Evolutionary conservation across 2,329 filamentous ascomycete species (phyloP), one percentile per base, ranked within the genome.

Genomic region (Phaeosphaeriaceae sp.): DNA sequence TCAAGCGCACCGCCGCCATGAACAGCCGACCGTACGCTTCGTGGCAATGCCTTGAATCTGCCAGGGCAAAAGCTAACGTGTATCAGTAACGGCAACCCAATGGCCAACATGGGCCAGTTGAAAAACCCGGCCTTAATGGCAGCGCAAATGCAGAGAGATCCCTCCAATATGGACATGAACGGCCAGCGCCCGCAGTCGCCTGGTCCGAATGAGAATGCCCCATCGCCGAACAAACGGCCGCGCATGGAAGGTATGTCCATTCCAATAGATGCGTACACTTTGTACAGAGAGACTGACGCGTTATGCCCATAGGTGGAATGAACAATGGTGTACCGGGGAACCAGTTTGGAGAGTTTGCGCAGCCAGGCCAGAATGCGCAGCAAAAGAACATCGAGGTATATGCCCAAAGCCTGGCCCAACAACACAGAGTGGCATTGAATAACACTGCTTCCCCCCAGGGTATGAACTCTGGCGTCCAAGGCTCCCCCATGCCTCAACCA

Each of bases 141-240:
- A 35, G 67, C 87, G 48, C 86, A 89, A 70, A 95, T 96, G 89
- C 89, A 93, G 71, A 83, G 91, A 52, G 91, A 96, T 65, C 89
- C 90, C 45, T 93, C 90, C 13, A 87, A 88, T 55, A 91, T 94
- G 83, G 91, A 96, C 64, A 88, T 88, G 73, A 90, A 88, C 74
- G 89, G 88, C 60, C 76, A 76, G 56, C 85, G 92, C 51, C 87
- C 91, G 21, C 86, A 87, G 49, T 96, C 93, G 28, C 93, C 93
- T 6, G 86, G 87, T 42, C 87, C 88, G 30, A 87, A 86, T 46
- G 92, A 97, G 44, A 94, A 94, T 66, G 92, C 90, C 20, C 91
- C 92, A 4, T 97, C 93, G 26, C 93, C 93, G 2, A 93, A 89
- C 56, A 97, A 97, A 79, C 85, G 92, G 66, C 90, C 87, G 49